Base-by-base conservation (phyloP, 1,284 basidiomycete species). In the Porodaedalea pini region DNA sequence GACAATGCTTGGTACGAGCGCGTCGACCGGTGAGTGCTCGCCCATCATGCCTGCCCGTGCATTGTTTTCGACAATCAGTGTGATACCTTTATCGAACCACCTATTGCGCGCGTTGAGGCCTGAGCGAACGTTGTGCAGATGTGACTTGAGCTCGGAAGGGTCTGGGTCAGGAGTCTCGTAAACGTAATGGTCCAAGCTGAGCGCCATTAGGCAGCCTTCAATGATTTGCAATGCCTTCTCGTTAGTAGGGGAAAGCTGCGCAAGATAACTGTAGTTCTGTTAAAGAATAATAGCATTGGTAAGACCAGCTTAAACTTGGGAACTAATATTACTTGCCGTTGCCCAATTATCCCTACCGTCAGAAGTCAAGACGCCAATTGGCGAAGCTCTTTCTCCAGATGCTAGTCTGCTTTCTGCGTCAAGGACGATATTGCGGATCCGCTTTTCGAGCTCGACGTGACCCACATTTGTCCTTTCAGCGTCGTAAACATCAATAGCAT, bases 21-120 rank as follows among this genome's bases (percentile, higher is more conserved):
- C 95, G 64, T 98, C 96, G 57, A 89, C 88, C 0, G 92, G 90
- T 2, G 92, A 92, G 72, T 98, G 95, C 74, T 98, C 96, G 27
- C 96, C 96, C 67, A 86, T 86, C 55, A 92, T 88, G 37, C 92
- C 92, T 2, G 92, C 90, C 41, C 92, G 85, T 1, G 89, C 87
- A 61, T 88, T 92, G 11, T 87, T 85, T 72, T 98, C 94, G 40
- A 98, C 85, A 48, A 91, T 81, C 57, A 98, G 73, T 4, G 86
- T 86, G 43, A 91, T 81, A 2, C 89, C 81, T 74, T 98, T 98
- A 77, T 99, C 96, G 71, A 89, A 93, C 84, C 94, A 98, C 45
- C 96, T 80, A 68, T 98, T 98, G 55, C 82, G 78, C 2, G 86
- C 84, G 56, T 84, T 85, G 59, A 78, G 73, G 6, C 88, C 86